phyloP scores from a whole-genome alignment of 768 basidiomycete genomes.

The Mycena crocata region DNA sequence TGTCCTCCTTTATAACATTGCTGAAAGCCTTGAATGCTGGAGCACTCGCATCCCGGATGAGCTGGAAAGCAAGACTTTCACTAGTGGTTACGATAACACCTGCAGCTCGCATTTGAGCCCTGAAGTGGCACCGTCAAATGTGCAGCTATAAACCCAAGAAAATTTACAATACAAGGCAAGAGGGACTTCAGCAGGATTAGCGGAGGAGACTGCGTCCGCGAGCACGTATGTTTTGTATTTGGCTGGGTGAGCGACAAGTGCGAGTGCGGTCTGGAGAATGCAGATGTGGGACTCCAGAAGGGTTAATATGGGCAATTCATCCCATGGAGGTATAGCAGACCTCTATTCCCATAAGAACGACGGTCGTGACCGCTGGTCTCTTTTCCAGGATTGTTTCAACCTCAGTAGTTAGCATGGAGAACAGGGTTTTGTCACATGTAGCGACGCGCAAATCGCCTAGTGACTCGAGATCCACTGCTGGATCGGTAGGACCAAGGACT shows the following conservation, averaged over 20 bases:
- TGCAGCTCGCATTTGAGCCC: conserved; percentile 66
- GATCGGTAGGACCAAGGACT: conserved; percentile 79
- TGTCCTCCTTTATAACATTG: conserved; percentile 80
- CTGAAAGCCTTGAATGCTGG: conserved; percentile 81
- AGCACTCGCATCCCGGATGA: conserved; percentile 74
- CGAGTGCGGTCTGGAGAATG: conserved; percentile 84
- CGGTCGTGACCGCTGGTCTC: conserved; percentile 61
- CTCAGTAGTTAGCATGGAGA: conserved; percentile 87
- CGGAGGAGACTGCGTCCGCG: conserved; percentile 88
- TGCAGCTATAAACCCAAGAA: not conserved
- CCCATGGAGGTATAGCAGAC: conserved; percentile 51
- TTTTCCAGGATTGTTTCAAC: conserved; percentile 63
- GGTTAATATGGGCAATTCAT: not conserved
- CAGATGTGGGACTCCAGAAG: conserved; percentile 85
- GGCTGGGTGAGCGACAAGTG: conserved; percentile 61
- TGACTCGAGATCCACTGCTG: conserved; percentile 66
- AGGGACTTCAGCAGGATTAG: conserved; percentile 83
- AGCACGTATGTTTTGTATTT: conserved; percentile 69
- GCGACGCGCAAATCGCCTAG: conserved; percentile 70
- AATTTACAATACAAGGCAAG: conserved; percentile 65
- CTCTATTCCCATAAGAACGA: conserved; percentile 91
- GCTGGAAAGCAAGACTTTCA: conserved; percentile 83
- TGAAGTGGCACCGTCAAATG: not conserved
- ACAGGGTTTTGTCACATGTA: conserved; percentile 80
- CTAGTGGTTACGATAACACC: conserved; percentile 85